Evolutionary conservation across 768 basidiomycete genomes (phyloP), one percentile per base, ranked within the genome.

Genomic region (Rhodotorula kratochvilovae): DNA sequence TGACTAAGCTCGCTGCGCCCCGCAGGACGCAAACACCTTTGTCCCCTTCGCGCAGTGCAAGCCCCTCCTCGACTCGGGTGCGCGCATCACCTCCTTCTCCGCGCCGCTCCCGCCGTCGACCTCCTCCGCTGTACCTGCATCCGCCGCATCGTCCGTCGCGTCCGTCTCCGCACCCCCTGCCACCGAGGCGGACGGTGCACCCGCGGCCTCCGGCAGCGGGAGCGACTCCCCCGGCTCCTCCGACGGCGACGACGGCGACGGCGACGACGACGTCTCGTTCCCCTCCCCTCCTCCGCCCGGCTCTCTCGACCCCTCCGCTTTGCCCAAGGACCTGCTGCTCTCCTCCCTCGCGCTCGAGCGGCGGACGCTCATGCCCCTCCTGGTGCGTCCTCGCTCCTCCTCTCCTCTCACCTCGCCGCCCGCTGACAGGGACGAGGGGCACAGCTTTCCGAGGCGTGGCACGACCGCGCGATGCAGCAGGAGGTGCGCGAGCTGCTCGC

Each of bases 21-120:
- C 43, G 46, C 76, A 93, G 90, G 91, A 89, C 79, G 87, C 87
- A 0, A 89, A 89, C 76, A 83, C 83, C 13, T 96, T 91, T 88
- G 85, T 86, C 78, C 88, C 89, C 16, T 80, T 93, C 8, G 80
- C 86, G 50, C 76, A 77, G 29, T 92, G 90, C 76, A 79, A 79
- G 35, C 82, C 84, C 0, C 76, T 86, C 27, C 83, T 98, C 25
- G 86, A 91, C 51, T 81, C 87, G 76, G 84, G 86, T 78, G 58
- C 72, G 1, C 36, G 45, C 27, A 90, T 90, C 79, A 87, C 86
- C 25, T 85, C 84, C 76, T 94, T 89, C 79, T 86, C 87, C 59
- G n/a, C 27, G 27, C 42, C 42, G 13, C 42, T 35, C 42, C n/a
- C 73, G 29, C 27, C 63, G 36, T 27, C 51, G 13, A 43, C 23